Conservation (phyloP, 23 red algal species). For the Gracilaria caudata region DNA sequence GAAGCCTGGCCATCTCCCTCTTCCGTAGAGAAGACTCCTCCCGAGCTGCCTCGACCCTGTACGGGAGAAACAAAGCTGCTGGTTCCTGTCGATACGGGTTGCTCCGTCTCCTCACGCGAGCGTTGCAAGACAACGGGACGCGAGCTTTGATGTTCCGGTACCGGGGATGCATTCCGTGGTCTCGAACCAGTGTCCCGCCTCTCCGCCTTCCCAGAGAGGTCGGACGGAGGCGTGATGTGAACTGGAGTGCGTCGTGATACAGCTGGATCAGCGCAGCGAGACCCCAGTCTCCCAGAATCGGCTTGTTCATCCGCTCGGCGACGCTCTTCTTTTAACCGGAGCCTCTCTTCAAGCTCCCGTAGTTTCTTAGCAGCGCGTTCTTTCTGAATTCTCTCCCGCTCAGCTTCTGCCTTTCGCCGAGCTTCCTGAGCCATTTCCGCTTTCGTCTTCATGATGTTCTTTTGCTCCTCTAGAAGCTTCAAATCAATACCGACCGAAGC, state of each 20-base stretch:
- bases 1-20: not conserved
- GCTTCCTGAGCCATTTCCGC: slow-evolving; percentile 62
- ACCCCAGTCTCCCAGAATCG: not conserved
- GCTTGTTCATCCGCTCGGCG: not conserved
- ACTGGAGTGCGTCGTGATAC: not conserved
- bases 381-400: slow-evolving; percentile 58
- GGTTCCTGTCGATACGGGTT: not conserved
- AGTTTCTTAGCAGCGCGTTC: slow-evolving; percentile 57
- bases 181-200: not conserved
- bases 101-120: not conserved
- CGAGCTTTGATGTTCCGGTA: not conserved
- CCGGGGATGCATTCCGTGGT: not conserved
- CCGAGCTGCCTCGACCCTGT: too few species aligned
- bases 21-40: not conserved
- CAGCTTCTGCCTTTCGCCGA: slow-evolving; percentile 44
- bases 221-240: not conserved
- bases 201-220: not conserved
- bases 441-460: slow-evolving; percentile 55
- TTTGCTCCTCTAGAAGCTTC: slow-evolving; percentile 40
- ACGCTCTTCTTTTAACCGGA: slow-evolving; percentile 46
- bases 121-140: slow-evolving; percentile 34
- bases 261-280: not conserved
- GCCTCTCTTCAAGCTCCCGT: slow-evolving; percentile 51
- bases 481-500: slow-evolving; percentile 28
- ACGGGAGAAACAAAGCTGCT: not conserved